Conservation (phyloP, 768 basidiomycete species). For the Tylopilus plumbeoviolaceoides region DNA sequence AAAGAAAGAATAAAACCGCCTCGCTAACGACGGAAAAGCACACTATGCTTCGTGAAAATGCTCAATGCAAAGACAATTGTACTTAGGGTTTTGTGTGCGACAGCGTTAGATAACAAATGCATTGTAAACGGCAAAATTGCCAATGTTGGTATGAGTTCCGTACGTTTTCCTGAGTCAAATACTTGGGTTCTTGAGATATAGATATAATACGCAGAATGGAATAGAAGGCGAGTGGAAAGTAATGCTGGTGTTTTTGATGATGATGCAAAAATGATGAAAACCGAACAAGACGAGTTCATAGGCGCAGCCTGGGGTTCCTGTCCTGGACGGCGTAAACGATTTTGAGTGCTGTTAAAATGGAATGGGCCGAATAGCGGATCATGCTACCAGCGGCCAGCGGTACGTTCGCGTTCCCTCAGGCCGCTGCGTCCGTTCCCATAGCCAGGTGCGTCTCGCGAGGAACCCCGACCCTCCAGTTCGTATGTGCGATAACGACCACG, state of each 20-base stretch:
- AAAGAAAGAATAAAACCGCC: conserved; percentile 6
- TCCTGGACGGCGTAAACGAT: conserved; percentile 7
- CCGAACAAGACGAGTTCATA: conserved; percentile 16
- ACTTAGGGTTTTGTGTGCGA: conserved; percentile 21
- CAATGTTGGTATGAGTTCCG: conserved; percentile 33
- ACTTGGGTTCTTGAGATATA: conserved; percentile 33
- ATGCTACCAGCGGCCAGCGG: conserved; percentile 24
- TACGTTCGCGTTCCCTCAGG: conserved; percentile 42
- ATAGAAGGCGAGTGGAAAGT: conserved; percentile 25
- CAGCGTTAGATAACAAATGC: conserved; percentile 34
- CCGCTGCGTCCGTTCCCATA: conserved; percentile 65
- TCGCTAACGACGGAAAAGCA: conserved; percentile 18
- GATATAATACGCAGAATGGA: conserved; percentile 33
- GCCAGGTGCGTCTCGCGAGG: conserved; percentile 51
- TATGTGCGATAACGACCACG: conserved; percentile 55
- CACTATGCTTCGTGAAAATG: conserved; percentile 25
- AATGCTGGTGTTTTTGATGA: conserved; percentile 27
- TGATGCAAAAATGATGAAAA: conserved; percentile 18
- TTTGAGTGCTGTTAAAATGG: conserved; percentile 9
- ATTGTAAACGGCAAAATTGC: conserved; percentile 24
- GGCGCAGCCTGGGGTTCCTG: conserved; percentile 20
- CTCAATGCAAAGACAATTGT: conserved; percentile 24
- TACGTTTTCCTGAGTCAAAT: conserved; percentile 29
- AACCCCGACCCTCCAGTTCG: conserved; percentile 45
- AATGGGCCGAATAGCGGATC: neutral